phyloP scores from a whole-genome alignment of 2,329 filamentous ascomycete species.

The Phyllosticta citriasiana region DNA sequence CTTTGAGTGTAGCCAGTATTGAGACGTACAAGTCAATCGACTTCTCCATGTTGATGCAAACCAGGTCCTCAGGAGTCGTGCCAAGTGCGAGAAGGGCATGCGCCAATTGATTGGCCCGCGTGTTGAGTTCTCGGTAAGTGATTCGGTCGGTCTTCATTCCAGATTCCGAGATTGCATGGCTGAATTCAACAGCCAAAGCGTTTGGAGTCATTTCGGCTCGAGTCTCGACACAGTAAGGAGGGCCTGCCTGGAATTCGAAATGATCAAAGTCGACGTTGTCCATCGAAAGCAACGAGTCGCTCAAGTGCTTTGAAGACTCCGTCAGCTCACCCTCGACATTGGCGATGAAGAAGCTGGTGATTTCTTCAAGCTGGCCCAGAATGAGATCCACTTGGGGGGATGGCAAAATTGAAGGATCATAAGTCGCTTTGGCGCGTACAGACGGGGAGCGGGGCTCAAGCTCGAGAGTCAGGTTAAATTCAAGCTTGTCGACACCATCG shows the following conservation, averaged over 20 bases:
- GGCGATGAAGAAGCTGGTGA: conserved; percentile 38
- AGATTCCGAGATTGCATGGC: conserved; percentile 30
- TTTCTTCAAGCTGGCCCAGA: conserved; percentile 48
- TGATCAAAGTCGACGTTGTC: conserved; percentile 28
- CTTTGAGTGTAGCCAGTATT: conserved; percentile 65
- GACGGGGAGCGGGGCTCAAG: conserved; percentile 50
- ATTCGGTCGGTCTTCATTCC: conserved; percentile 32
- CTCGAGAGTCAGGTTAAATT: conserved; percentile 68
- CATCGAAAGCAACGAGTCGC: conserved; percentile 25
- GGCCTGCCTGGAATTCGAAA: conserved; percentile 17
- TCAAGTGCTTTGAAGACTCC: not conserved
- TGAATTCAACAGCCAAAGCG: conserved; percentile 56
- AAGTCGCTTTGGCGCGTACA: conserved; percentile 46
- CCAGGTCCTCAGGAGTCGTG: conserved; percentile 43
- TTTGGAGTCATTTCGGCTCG: conserved; percentile 41
- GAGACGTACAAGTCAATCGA: conserved; percentile 61
- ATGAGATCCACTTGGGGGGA: conserved; percentile 46
- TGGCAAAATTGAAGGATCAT: conserved; percentile 45
- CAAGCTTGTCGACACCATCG: conserved; percentile 59
- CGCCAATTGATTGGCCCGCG: conserved; percentile 54
- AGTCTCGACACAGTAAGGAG: conserved; percentile 42
- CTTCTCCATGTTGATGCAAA: conserved; percentile 73
- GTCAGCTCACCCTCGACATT: conserved; percentile 22
- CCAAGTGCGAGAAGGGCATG: conserved; percentile 41
- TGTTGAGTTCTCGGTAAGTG: conserved; percentile 57